phyloP scores from a whole-genome alignment of 2,329 filamentous ascomycete species.

The Ophiosphaerella narmari region DNA sequence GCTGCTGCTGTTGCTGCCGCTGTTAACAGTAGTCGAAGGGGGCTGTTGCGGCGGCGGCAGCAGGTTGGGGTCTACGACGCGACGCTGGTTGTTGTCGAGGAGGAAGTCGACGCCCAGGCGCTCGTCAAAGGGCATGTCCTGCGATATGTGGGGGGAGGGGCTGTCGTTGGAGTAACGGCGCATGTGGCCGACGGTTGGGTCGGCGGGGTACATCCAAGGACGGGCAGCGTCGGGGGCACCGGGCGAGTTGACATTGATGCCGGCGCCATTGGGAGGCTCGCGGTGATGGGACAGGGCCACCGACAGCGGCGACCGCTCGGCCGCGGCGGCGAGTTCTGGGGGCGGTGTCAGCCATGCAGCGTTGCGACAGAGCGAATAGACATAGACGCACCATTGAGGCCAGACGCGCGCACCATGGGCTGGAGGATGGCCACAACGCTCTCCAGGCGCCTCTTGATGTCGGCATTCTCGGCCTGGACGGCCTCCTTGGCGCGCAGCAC shows the following conservation, averaged over 20 bases:
- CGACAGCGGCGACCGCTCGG: slow-evolving; percentile 53
- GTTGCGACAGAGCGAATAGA: not conserved
- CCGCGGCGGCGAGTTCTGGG: slow-evolving; percentile 55
- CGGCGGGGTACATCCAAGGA: slow-evolving; percentile 37
- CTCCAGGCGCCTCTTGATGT: slow-evolving; percentile 72
- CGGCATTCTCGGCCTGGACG: slow-evolving; percentile 77
- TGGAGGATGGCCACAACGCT: slow-evolving; percentile 68
- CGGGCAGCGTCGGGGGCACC: slow-evolving; percentile 26
- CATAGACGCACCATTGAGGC: slow-evolving; percentile 51
- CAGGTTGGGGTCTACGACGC: slow-evolving; percentile 43
- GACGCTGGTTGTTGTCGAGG: slow-evolving; percentile 59
- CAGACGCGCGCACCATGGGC: slow-evolving; percentile 56
- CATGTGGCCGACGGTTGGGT: slow-evolving; percentile 39
- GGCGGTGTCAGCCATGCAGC: slow-evolving; percentile 8
- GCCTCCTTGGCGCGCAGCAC: slow-evolving; percentile 76
- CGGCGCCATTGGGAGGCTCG: slow-evolving; percentile 21
- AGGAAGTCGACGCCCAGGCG: slow-evolving; percentile 75
- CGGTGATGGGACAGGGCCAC: slow-evolving; percentile 19
- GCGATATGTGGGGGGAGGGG: slow-evolving; percentile 21
- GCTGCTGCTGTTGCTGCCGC: slow-evolving; percentile 23
- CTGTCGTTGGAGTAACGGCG: slow-evolving; percentile 44
- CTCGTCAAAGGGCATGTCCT: slow-evolving; percentile 54
- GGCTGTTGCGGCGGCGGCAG: slow-evolving; percentile 53
- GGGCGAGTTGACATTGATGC: slow-evolving; percentile 25
- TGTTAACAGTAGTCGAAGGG: slow-evolving; percentile 24